These are phyloP conservation scores for Neurospora sp. DNA, from an alignment of 495 filamentous ascomycete species.

Conservation along the genomic window DNA sequence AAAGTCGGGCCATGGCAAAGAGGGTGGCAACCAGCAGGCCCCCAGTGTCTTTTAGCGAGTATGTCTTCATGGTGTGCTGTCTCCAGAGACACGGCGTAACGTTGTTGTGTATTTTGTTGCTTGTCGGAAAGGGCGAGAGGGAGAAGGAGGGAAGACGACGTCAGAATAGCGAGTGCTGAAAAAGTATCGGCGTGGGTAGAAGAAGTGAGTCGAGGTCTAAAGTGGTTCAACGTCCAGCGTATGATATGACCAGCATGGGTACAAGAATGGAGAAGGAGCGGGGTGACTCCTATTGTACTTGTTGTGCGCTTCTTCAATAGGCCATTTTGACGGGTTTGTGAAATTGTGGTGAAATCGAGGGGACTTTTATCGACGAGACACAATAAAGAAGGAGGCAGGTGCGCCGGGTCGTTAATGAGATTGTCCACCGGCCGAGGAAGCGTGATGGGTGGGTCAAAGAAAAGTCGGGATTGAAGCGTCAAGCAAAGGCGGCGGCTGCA, in stretches of 20 bases:
- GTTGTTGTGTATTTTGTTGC: not conserved
- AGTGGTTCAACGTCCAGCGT: not conserved
- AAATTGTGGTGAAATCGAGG: not conserved
- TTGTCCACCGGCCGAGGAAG: not conserved
- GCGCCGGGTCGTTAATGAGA: not conserved
- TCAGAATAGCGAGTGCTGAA: not conserved
- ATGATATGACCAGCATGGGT: not conserved
- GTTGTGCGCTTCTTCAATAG: not conserved
- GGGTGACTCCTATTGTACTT: not conserved
- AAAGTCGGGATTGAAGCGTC: not conserved
- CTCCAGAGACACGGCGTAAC: not conserved
- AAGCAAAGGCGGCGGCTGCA: not conserved
- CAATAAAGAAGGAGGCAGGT: not conserved
- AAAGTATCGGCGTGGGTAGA: not conserved
- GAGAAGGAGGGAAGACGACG: not conserved
- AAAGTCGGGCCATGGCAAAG: constrained; percentile 26
- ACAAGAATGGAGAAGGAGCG: not conserved
- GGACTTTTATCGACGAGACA: not conserved
- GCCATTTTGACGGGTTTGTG: not conserved
- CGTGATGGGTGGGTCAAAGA: not conserved
- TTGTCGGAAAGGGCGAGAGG: not conserved
- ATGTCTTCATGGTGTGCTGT: not conserved
- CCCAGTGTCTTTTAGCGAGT: not conserved
- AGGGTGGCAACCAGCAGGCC: constrained; percentile 16
- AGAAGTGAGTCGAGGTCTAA: not conserved